Conservation (phyloP, 2,329 filamentous ascomycete genomes). For the Zasmidium citrigriseum region DNA sequence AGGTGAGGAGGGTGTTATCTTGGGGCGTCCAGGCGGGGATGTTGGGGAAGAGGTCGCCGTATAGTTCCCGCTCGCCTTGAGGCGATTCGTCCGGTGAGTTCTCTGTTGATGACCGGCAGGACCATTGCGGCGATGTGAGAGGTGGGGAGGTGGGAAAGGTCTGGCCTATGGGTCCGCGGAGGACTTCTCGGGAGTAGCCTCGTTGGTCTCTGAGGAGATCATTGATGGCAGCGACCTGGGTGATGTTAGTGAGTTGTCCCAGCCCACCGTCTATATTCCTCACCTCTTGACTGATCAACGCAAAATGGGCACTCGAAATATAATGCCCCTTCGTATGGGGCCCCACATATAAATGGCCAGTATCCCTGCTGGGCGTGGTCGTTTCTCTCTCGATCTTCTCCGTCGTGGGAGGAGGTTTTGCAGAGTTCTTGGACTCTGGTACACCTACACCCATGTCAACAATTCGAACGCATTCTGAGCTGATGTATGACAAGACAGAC, state of each 20-base stretch:
- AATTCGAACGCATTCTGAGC: too few relatives aligned
- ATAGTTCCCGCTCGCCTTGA: constrained; percentile 18
- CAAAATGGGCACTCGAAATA: constrained; percentile 23
- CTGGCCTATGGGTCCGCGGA: constrained; percentile 18
- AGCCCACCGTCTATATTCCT: neutral
- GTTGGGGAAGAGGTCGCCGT: constrained; percentile 23
- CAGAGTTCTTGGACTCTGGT: neutral
- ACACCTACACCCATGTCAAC: neutral
- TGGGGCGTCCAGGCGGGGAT: constrained; percentile 23
- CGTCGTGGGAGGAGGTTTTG: neutral
- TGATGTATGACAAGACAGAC: constrained; percentile 1
- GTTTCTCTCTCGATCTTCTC: constrained; percentile 7
- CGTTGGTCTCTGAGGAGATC: constrained; percentile 18
- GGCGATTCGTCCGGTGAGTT: constrained; percentile 9
- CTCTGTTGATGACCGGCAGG: constrained; percentile 12
- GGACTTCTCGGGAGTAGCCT: constrained; percentile 11
- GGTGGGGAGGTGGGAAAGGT: constrained; percentile 20
- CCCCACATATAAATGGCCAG: constrained; percentile 24
- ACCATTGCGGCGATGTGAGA: constrained; percentile 11
- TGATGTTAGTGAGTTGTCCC: neutral
- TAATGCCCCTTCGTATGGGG: constrained; percentile 25
- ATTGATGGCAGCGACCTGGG: constrained; percentile 23
- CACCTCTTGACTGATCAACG: constrained; percentile 23
- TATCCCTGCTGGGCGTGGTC: constrained; percentile 18
- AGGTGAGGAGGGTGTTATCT: constrained; percentile 17